Evolutionary conservation across 352 stramenopile species (phyloP).

Genomic region (Pythium volutum): DNA sequence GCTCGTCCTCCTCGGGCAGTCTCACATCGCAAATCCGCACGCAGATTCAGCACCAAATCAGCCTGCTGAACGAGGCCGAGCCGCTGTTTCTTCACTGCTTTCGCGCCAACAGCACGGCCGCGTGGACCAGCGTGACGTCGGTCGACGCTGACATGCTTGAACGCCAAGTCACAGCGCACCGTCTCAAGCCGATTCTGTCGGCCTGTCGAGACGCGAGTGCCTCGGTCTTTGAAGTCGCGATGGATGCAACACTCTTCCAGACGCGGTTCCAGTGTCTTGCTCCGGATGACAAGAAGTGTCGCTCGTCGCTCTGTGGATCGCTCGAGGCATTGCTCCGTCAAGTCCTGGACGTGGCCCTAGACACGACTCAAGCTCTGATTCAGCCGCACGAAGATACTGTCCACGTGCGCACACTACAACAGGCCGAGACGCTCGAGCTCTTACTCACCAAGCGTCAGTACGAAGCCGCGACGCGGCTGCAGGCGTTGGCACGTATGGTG

Average conservation of each 20-base stretch:
- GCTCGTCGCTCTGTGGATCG: neutral
- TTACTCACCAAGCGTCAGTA: constrained; percentile 14
- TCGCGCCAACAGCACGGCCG: constrained; percentile 4
- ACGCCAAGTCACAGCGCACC: constrained; percentile 23
- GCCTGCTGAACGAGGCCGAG: neutral
- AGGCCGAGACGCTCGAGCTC: constrained; percentile 22
- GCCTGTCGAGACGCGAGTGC: neutral
- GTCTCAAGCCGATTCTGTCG: constrained; percentile 5
- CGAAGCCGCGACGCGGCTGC: constrained; percentile 19
- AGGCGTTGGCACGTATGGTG: constrained; percentile 17
- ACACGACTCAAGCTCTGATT: neutral
- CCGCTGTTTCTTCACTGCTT: constrained; percentile 28
- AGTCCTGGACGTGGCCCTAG: constrained; percentile 2
- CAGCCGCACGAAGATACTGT: constrained; percentile 1
- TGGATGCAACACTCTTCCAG: constrained; percentile 5
- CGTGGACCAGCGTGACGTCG: neutral
- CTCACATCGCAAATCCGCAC: constrained; percentile 21
- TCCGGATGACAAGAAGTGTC: neutral
- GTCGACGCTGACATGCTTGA: constrained; percentile 13
- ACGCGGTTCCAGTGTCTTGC: constrained; percentile 18
- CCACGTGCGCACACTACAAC: constrained; percentile 8
- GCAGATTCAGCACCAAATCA: constrained; percentile 19
- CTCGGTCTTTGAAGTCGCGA: constrained; percentile 7
- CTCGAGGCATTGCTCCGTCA: neutral
- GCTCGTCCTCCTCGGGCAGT: constrained; percentile 3